These are phyloP conservation scores for Pulveroboletus frians DNA, from an alignment of 768 basidiomycete species.

Conservation along the genomic window DNA sequence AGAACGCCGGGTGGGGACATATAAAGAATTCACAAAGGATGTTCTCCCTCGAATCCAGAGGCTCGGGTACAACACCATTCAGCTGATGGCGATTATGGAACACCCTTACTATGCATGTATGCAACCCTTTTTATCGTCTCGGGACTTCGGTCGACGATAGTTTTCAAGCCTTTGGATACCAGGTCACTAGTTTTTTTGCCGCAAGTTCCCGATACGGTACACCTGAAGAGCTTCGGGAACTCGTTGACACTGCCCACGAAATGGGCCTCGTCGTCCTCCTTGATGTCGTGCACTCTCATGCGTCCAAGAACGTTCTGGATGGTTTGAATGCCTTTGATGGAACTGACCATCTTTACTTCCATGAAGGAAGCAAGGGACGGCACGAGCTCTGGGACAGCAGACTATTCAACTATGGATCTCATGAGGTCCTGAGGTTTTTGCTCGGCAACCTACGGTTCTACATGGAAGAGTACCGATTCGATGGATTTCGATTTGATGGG, in stretches of 20 bases:
- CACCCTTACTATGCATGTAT: constrained; percentile 96
- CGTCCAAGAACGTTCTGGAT: constrained; percentile 95
- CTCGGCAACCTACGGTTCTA: constrained; percentile 93
- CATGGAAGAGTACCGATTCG: constrained; percentile 93
- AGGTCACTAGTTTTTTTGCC: constrained; percentile 96
- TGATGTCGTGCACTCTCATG: constrained; percentile 97
- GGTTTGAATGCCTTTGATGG: constrained; percentile 96
- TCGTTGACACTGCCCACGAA: constrained; percentile 92
- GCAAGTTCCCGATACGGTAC: constrained; percentile 93
- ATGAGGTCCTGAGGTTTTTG: constrained; percentile 93
- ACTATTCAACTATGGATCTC: constrained; percentile 92
- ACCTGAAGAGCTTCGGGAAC: constrained; percentile 92
- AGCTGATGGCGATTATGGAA: constrained; percentile 98
- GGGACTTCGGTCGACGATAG: neutral
- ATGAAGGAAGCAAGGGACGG: constrained; percentile 82
- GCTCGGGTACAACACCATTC: constrained; percentile 94
- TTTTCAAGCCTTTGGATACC: constrained; percentile 87
- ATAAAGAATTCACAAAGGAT: constrained; percentile 89
- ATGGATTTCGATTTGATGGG: constrained; percentile 98
- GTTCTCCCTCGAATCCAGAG: constrained; percentile 83
- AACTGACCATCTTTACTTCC: constrained; percentile 97
- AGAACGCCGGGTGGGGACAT: constrained; percentile 85
- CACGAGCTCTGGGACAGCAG: constrained; percentile 99
- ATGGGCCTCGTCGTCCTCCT: constrained; percentile 91
- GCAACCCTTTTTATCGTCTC: constrained; percentile 24